Evolutionary conservation across 2,329 filamentous ascomycete species (phyloP), one percentile per base, ranked within the genome.

Genomic region (Myriosclerotinia curreyana): DNA sequence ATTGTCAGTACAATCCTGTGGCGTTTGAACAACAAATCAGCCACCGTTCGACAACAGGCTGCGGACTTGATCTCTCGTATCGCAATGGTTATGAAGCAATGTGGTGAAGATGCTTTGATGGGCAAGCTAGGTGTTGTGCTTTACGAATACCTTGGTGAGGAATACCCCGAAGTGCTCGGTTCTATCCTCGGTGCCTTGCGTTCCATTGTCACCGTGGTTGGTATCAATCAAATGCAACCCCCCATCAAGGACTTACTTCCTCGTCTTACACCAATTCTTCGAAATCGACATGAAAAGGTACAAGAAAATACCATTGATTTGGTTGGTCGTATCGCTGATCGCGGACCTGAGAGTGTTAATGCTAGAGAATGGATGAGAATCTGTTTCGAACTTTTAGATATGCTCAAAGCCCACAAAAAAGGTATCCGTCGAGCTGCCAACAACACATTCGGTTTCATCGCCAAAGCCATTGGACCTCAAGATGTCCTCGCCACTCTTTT

Each of bases 351-450:
- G 77, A 94, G 90, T 68, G 95, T 99, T 75, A 96, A 96, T 74
- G 93, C 95, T 17, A 86, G 95, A 73, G 95, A 99, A 78, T 99
- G 95, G 95, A 99, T 99, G 96, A 88, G 95, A 75, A 99, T 99
- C 76, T 99, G 95, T 79, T 99, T 99, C 77, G 95, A 99, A 80
- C 82, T 99, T 62, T 86, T 99, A 38, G 95, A 99, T 78, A 99
- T 99, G 95, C 85, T 99, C 73, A 99, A 99, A 79, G 95, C 95
- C 8, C 95, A 99, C 82, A 99, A 99, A 80, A 99, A 99, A 83
- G 96, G 95, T 69, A 99, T 99, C 71, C 90, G 95, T 69, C 89
- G 95, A 77, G 95, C 95, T 28, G 96, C 95, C 71, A 99, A 99
- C 85, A 99, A 99, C 81, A 99, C 95, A 0, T 99, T 99, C 73